Percentiles rank a stretch among this genome's conserved stretches.
Conservation (phyloP, 129 eudicot genomes). For the Arctium lappa region DNA sequence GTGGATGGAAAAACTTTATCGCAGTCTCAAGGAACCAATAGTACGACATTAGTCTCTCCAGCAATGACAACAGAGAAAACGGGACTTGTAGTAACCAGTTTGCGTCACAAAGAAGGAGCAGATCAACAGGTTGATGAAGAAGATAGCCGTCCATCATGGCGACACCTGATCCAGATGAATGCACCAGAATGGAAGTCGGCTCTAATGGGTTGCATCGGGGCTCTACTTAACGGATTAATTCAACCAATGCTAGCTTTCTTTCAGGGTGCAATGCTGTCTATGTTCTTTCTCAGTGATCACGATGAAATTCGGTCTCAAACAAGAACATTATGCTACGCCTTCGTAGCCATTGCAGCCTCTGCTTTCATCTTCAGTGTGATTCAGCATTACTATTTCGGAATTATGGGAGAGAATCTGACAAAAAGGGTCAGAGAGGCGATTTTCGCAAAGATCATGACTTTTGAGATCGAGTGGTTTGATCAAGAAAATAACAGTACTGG, state of each 20-base stretch:
- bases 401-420: constrained; percentile 39
- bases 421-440: constrained; percentile 25
- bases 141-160: constrained; percentile 14
- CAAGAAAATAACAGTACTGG: constrained; percentile 32
- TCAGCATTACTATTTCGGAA: constrained; percentile 41
- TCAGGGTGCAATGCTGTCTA: constrained; percentile 35
- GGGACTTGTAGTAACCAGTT: neutral
- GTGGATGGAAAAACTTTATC: neutral
- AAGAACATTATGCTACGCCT: constrained; percentile 20
- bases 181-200: constrained; percentile 31
- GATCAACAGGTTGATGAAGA: neutral
- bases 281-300: constrained; percentile 23
- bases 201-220: constrained; percentile 34
- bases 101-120: neutral
- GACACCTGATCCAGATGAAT: constrained; percentile 27
- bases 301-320: constrained; percentile 28
- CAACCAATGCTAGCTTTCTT: constrained; percentile 30
- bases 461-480: constrained; percentile 42
- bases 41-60: neutral
- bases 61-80: neutral
- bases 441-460: constrained; percentile 28
- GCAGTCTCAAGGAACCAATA: constrained; percentile 7
- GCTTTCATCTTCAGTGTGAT: constrained; percentile 27
- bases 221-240: constrained; percentile 24
- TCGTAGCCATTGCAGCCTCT: constrained; percentile 16